Evolutionary conservation across 2,329 filamentous ascomycete genomes (phyloP), one percentile per base, ranked within the genome.

Genomic region (Lachnellula willkommii): DNA sequence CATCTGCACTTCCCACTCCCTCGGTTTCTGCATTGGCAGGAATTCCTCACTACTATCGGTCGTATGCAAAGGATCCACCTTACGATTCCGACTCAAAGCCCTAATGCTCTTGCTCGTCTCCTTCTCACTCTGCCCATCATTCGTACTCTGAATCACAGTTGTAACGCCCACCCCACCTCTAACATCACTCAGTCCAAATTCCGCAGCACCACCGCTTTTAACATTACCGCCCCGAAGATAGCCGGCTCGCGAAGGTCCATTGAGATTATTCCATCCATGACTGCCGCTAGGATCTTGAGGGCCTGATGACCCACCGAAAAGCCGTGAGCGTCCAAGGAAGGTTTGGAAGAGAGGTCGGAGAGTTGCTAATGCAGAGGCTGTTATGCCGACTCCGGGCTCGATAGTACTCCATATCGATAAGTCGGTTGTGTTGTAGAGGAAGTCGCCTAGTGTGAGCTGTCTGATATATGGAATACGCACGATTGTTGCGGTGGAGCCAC

Each of bases 401-500:
- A 62, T 56, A 12, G 63, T 63, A 5, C 59, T 63, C 58, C 63
- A 67, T 26, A 65, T 62, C 14, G 62, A 56, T 8, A 64, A 61
- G 47, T 59, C 59, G 54, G 60, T 54, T 20, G 63, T 63, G 24
- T 60, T 48, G 47, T 58, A 69, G 4, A 67, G 59, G 48, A 67
- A 67, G 43, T 69, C 65, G 28, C 28, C 28, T 17, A 58, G 36
- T 42, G 47, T 47, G 15, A 68, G 59, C 47, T 57, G 51, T 7
- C 54, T 53, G 32, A 68, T 60, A 50, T 60, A 68, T 12, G 62
- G 63, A 9, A 68, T 61, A 12, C 67, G 65, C 9, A 64, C 58
- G 24, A 69, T 66, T 3, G 67, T 68, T 40, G 66, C 64, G 20
- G 62, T 60, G 1, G 65, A 65, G 28, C 58, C 65, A 49, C 63